Conservation (phyloP, 345 rosid genomes). For the Odontarrhena argentea region DNA sequence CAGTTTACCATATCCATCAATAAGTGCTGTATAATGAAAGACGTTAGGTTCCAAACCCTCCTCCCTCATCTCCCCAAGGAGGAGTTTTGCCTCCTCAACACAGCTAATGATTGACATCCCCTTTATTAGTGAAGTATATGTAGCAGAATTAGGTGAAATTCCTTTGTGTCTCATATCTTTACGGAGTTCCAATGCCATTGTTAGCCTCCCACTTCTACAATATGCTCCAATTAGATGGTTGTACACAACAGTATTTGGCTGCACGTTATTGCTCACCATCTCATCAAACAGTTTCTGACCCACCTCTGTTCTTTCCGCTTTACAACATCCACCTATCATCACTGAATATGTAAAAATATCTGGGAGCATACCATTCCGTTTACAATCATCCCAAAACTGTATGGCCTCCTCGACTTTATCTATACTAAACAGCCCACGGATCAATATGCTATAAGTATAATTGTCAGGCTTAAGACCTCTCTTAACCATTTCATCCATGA, state of each 20-base stretch:
- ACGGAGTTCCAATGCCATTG: conserved; percentile 52
- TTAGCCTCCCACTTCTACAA: conserved; percentile 56
- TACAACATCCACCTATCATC: conserved; percentile 76
- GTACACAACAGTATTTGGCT: conserved; percentile 59
- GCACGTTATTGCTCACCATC: conserved; percentile 47
- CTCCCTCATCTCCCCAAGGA: conserved; percentile 61
- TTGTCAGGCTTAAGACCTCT: conserved; percentile 67
- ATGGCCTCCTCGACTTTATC: conserved; percentile 67
- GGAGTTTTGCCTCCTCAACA: conserved; percentile 56
- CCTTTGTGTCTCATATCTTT: conserved; percentile 68
- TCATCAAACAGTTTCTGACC: conserved; percentile 62
- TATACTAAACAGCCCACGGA: conserved; percentile 54
- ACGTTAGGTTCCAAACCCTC: conserved; percentile 69
- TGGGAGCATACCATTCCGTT: conserved; percentile 50
- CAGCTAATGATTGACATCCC: conserved; percentile 63
- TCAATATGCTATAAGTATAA: conserved; percentile 58
- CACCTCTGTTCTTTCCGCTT: conserved; percentile 63
- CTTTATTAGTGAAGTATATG: conserved; percentile 70
- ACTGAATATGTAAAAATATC: conserved; percentile 64
- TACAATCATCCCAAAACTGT: conserved; percentile 60
- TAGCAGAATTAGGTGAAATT: conserved; percentile 50
- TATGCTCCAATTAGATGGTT: conserved; percentile 61
- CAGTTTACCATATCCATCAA: conserved; percentile 70
- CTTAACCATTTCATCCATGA: conserved; percentile 65
- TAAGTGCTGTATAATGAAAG: conserved; percentile 70